Percentiles rank a stretch among this genome's conserved stretches.
phyloP scores from a whole-genome alignment of 352 stramenopile genomes.

The Globisporangium nagaii region DNA sequence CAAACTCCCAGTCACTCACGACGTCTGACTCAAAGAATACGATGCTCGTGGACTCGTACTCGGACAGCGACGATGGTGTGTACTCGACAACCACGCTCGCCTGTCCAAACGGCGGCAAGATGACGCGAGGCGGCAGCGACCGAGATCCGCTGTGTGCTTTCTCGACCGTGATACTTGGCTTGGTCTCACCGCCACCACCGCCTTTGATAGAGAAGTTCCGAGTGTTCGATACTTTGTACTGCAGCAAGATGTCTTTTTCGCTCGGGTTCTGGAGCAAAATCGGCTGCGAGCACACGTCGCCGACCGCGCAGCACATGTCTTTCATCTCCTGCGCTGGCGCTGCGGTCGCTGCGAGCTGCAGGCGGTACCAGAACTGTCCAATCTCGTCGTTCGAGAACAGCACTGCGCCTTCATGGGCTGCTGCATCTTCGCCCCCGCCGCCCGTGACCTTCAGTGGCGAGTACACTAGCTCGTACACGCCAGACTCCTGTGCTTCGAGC shows the following conservation, averaged over 20 bases:
- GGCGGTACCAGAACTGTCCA: constrained; percentile 92
- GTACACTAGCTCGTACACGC: constrained; percentile 91
- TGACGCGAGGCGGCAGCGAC: constrained; percentile 16
- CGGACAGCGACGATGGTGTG: constrained; percentile 84
- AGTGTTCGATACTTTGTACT: constrained; percentile 65
- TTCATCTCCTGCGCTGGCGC: constrained; percentile 45
- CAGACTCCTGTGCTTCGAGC: constrained; percentile 58
- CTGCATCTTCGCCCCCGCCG: neutral
- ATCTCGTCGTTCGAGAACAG: constrained; percentile 88
- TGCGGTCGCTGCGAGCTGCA: constrained; percentile 68
- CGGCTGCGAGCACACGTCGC: constrained; percentile 61
- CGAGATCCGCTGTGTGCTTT: neutral
- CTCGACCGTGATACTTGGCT: neutral
- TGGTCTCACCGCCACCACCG: neutral
- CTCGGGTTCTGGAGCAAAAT: constrained; percentile 90
- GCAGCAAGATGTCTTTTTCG: constrained; percentile 65
- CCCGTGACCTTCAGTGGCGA: constrained; percentile 72
- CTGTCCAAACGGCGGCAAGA: constrained; percentile 65
- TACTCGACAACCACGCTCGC: constrained; percentile 80
- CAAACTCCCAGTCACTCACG: constrained; percentile 89
- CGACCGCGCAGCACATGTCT: constrained; percentile 82
- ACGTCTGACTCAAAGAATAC: constrained; percentile 67
- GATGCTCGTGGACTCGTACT: constrained; percentile 66
- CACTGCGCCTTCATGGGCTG: constrained; percentile 63
- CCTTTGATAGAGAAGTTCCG: constrained; percentile 88